These are phyloP conservation scores for Alternaria angustiovoidea DNA, from an alignment of 2,329 filamentous ascomycete genomes.

Conservation along the genomic window DNA sequence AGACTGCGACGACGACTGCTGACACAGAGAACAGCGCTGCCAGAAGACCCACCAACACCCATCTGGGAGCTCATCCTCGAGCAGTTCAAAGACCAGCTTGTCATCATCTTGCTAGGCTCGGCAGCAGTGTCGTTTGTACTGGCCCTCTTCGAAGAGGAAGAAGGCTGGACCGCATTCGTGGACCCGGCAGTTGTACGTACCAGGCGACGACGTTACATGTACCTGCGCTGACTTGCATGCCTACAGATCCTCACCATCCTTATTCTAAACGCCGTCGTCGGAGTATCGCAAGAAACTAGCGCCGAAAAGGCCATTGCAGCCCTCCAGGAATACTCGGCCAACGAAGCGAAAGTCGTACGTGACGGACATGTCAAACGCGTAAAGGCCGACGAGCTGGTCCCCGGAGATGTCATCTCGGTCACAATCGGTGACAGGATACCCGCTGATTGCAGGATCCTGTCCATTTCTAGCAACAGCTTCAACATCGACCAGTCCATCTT, in stretches of 20 bases:
- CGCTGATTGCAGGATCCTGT: slow-evolving; percentile 88
- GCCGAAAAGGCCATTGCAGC: slow-evolving; percentile 98
- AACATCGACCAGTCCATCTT: slow-evolving; percentile 95
- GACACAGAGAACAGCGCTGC: slow-evolving; percentile 62
- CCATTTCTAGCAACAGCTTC: slow-evolving; percentile 97
- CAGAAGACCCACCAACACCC: slow-evolving; percentile 93
- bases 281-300: slow-evolving; percentile 97
- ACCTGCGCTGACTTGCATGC: slow-evolving; percentile 21
- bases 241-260: slow-evolving; percentile 93
- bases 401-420: slow-evolving; percentile 89
- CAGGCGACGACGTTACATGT: background rate
- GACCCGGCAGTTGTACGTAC: slow-evolving; percentile 88
- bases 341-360: slow-evolving; percentile 92
- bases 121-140: slow-evolving; percentile 93
- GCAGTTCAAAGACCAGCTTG: slow-evolving; percentile 98
- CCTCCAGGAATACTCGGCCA: slow-evolving; percentile 98
- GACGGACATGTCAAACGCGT: slow-evolving; percentile 81
- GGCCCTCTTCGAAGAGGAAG: slow-evolving; percentile 89
- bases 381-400: slow-evolving; percentile 96
- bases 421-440: slow-evolving; percentile 92
- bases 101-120: slow-evolving; percentile 91
- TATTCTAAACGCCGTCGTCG: slow-evolving; percentile 94
- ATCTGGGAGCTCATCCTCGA: slow-evolving; percentile 96
- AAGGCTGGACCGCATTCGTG: slow-evolving; percentile 96
- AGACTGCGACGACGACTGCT: slow-evolving; percentile 2